Percentiles rank a stretch among this genome's conserved stretches.
phyloP scores from a whole-genome alignment of 2,329 filamentous ascomycete species.

The Aspergillus sp. region DNA sequence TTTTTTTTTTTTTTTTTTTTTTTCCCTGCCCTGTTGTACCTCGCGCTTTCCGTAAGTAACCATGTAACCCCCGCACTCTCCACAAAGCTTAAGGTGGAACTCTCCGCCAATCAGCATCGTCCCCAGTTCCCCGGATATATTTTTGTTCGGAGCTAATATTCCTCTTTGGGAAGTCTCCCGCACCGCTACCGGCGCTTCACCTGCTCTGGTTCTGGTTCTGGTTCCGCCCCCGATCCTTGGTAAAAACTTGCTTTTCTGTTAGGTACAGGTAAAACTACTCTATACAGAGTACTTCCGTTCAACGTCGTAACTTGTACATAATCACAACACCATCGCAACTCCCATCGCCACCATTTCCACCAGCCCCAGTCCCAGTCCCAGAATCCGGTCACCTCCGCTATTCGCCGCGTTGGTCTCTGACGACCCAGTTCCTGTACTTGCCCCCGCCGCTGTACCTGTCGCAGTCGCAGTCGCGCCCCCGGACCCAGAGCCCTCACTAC shows the following conservation, averaged over 20 bases:
- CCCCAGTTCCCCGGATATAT: conserved; percentile 1
- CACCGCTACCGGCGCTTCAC: too few relatives aligned
- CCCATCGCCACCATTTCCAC: conserved; percentile 17
- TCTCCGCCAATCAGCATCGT: background rate
- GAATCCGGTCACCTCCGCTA: background rate
- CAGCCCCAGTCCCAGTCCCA: conserved; percentile 12
- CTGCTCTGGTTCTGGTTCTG: too few relatives aligned
- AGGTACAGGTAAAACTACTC: too few relatives aligned
- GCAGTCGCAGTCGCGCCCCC: conserved; percentile 10
- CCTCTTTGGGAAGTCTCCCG: too few relatives aligned
- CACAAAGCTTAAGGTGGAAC: background rate
- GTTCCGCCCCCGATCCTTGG: too few relatives aligned
- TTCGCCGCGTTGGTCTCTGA: background rate
- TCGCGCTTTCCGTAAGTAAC: too few relatives aligned
- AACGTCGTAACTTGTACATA: too few relatives aligned
- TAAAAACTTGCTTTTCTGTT: too few relatives aligned
- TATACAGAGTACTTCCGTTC: too few relatives aligned
- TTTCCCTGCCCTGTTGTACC: too few relatives aligned
- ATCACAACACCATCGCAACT: conserved; percentile 16
- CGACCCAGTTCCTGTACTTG: background rate
- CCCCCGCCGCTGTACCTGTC: conserved; percentile 9
- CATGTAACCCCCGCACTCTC: background rate
- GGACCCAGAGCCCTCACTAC: conserved; percentile 3
- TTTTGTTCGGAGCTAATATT: background rate
- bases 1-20: too few relatives aligned